Evolutionary conservation across 805 yeast genomes (phyloP), one percentile per base, ranked within the genome.

Genomic region (Henningerozyma blattae): DNA sequence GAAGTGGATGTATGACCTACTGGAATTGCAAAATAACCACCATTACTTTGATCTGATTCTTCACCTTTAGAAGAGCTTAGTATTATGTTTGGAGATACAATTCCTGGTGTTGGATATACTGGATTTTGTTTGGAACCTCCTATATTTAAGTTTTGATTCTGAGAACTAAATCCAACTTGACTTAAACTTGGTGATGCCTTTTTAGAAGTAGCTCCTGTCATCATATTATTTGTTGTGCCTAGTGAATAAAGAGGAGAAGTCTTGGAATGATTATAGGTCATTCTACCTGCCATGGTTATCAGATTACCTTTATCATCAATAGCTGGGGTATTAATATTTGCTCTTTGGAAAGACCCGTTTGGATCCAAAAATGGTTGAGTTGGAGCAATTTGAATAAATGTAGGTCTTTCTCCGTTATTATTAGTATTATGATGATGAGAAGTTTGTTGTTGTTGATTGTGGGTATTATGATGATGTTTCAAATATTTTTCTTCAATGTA

Each of bases 231-330:
- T n/a, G n/a, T n/a, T n/a, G n/a, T n/a, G n/a, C n/a, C n/a, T n/a
- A n/a, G n/a, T n/a, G n/a, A n/a, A n/a, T n/a, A n/a, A n/a, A n/a
- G n/a, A n/a, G n/a, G n/a, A n/a, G n/a, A n/a, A n/a, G n/a, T n/a
- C n/a, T n/a, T n/a, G n/a, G n/a, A n/a, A n/a, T n/a, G n/a, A n/a
- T n/a, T n/a, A n/a, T n/a, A n/a, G n/a, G 14, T 9, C 5, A 24
- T 48, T 19, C 48, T 40, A 20, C 50, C 59, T 4, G 52, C 47
- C 6, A 54, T 48, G 3, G 54, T 52, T 3, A 58, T 52, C 40
- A 58, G 34, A 34, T 58, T 58, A 26, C 62, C 62, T 33, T 58
- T 48, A 30, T 58, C 62, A 38, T 58, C 62, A 30, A 58, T 54
- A 12, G 59, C 56, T 3, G 62, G 62, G 1, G 62, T 56, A 28